Percentiles rank a stretch among this genome's conserved stretches.
Evolutionary conservation across 2,329 filamentous ascomycete species (phyloP).

Genomic region (Delphinella strobiligena): DNA sequence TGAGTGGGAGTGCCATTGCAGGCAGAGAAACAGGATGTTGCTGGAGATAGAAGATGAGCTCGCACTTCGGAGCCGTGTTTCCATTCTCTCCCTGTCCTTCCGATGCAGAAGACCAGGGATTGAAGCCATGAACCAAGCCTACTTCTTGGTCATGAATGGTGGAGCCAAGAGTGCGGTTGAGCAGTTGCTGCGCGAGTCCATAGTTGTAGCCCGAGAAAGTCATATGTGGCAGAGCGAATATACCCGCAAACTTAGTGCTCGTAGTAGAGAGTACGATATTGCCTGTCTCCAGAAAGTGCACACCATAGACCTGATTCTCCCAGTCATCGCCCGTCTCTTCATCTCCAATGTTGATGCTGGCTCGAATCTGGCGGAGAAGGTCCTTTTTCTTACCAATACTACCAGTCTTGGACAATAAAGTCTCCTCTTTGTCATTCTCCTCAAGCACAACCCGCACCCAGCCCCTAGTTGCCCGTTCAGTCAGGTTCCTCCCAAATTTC

Average conservation of each 20-base stretch:
- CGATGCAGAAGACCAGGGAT: constrained; percentile 66
- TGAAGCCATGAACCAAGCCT: constrained; percentile 39
- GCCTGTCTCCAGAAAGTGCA: constrained; percentile 76
- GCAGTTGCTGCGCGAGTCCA: constrained; percentile 36
- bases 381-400: too few relatives aligned
- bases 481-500: constrained; percentile 71
- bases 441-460: constrained; percentile 58
- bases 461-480: constrained; percentile 47
- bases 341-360: constrained; percentile 61
- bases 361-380: too few relatives aligned
- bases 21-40: constrained; percentile 41
- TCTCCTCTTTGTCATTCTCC: constrained; percentile 32
- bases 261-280: constrained; percentile 74
- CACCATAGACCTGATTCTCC: constrained; percentile 69
- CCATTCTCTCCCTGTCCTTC: constrained; percentile 44
- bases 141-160: constrained; percentile 54
- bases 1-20: constrained; percentile 30
- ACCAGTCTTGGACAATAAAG: constrained; percentile 16
- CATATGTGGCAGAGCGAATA: constrained; percentile 81
- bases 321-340: constrained; percentile 59
- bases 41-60: constrained; percentile 79
- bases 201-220: constrained; percentile 47
- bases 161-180: constrained; percentile 61
- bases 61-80: constrained; percentile 63
- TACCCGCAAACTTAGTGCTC: constrained; percentile 82